These are phyloP conservation scores for Larix sibirica DNA, from an alignment of 83 land plant species.

Conservation along the genomic window DNA sequence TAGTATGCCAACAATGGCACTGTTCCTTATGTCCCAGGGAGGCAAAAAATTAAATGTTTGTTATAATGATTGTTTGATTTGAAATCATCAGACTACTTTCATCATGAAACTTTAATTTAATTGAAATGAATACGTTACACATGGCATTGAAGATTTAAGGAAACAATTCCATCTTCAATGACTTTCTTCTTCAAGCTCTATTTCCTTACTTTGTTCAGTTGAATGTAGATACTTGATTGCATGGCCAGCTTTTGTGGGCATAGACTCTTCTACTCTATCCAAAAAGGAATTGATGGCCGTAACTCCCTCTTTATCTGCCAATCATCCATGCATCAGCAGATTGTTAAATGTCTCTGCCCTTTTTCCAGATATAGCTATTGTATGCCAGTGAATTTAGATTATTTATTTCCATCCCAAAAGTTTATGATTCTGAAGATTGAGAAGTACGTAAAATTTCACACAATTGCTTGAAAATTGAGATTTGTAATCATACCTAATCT, in stretches of 20 bases:
- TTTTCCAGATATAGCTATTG: not conserved
- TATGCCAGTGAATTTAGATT: not conserved
- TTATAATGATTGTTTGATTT: not conserved
- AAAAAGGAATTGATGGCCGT: slow-evolving; percentile 1
- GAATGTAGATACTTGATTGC: not conserved
- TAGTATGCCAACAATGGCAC: not conserved
- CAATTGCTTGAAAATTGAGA: slow-evolving; percentile 3
- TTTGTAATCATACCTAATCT: slow-evolving; percentile 38
- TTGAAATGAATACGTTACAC: not conserved
- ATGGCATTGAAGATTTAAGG: not conserved
- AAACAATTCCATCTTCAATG: not conserved
- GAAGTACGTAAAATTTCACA: not conserved
- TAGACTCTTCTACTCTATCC: slow-evolving; percentile 10
- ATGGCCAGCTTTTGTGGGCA: not conserved
- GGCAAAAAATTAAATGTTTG: not conserved
- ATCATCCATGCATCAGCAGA: not conserved
- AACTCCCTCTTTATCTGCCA: slow-evolving; percentile 11
- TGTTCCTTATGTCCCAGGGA: not conserved
- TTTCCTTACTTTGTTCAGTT: not conserved
- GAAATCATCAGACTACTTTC: not conserved
- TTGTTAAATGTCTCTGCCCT: not conserved
- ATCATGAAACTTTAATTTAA: too few relatives aligned
- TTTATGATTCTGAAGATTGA: not conserved
- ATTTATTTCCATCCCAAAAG: not conserved
- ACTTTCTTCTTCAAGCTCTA: not conserved